Base-by-base conservation (phyloP, 805 yeast species). In the Monosporozyma yasuniensis region DNA sequence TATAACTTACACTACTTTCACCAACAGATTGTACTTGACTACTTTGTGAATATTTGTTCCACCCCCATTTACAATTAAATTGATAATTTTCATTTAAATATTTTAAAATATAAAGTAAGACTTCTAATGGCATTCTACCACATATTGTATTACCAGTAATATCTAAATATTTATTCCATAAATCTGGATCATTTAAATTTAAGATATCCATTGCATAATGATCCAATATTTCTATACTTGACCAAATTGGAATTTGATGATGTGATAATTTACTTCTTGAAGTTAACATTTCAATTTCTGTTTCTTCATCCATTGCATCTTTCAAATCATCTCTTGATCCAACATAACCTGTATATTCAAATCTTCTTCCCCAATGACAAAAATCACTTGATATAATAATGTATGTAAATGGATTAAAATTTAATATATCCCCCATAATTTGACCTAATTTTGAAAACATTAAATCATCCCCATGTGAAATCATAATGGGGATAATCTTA, bases 1-100 rank as follows among this genome's bases (percentile, higher is more conserved):
- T 95, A 66, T 91, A 91, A 52, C 95, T 85, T n/a, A 91, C 98
- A 64, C 95, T 85, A 54, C 85, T 81, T 42, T 89, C 96, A 27
- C 58, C 50, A 1, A 69, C 56, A 16, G 63, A 59, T 0, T 56
- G 55, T 1, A 75, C 91, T 10, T 64, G 61, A 46, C 80, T 77
- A 61, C 95, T 85, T 66, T 91, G 97, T 0, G 83, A 70, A 61
- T 91, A 91, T 0, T 84, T 86, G 12, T 83, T 72, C 95, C 96
- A 88, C 25, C 76, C 56, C 56, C 88, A 77, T 4, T 55, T 58
- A 56, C n/a, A 59, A 47, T 4, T 50, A 28, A 44, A 41, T 7
- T 46, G 25, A 18, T 59, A 45, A 4, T 5, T 7, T 4, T 16
- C 16, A 8, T 50, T 16, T 47, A 55, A 43, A 41, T 63, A 51